phyloP scores from a whole-genome alignment of 352 stramenopile species.

The Globisporangium acanthophoron region DNA sequence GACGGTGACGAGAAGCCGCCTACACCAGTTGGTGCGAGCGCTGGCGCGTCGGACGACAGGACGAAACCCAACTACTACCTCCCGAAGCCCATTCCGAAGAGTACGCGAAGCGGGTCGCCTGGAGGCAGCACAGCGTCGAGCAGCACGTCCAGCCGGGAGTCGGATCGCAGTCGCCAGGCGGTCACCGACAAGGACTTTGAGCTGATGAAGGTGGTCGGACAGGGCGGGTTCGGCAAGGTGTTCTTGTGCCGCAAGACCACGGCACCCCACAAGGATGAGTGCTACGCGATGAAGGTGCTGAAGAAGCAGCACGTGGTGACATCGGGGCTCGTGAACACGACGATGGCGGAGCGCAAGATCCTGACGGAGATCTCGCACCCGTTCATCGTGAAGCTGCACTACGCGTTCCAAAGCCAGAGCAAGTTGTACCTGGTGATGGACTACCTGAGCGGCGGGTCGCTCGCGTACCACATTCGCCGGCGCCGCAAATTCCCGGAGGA shows the following conservation, averaged over 20 bases:
- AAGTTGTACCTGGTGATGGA: conserved; percentile 94
- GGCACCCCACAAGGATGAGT: conserved; percentile 83
- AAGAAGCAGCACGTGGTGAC: conserved; percentile 91
- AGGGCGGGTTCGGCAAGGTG: conserved; percentile 97
- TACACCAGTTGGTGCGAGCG: neutral
- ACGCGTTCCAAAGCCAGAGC: conserved; percentile 92
- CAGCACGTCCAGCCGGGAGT: conserved; percentile 12
- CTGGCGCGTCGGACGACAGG: conserved; percentile 25
- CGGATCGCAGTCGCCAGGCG: conserved; percentile 23
- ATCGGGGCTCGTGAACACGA: conserved; percentile 91
- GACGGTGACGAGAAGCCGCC: conserved; percentile 40
- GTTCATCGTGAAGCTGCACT: conserved; percentile 93
- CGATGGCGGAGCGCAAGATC: conserved; percentile 91
- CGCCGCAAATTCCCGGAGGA: conserved; percentile 88
- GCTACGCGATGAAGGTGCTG: conserved; percentile 98
- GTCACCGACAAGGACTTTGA: conserved; percentile 93
- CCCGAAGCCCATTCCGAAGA: conserved; percentile 61
- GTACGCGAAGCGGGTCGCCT: conserved; percentile 15
- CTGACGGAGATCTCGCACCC: conserved; percentile 90
- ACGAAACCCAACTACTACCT: conserved; percentile 78
- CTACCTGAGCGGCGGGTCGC: conserved; percentile 87
- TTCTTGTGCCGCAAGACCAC: conserved; percentile 96
- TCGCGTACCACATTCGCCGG: conserved; percentile 87
- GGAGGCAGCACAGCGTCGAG: conserved; percentile 9
- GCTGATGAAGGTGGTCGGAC: conserved; percentile 96